Conservation (phyloP, 2,329 filamentous ascomycete genomes). For the Penicillium hordei region DNA sequence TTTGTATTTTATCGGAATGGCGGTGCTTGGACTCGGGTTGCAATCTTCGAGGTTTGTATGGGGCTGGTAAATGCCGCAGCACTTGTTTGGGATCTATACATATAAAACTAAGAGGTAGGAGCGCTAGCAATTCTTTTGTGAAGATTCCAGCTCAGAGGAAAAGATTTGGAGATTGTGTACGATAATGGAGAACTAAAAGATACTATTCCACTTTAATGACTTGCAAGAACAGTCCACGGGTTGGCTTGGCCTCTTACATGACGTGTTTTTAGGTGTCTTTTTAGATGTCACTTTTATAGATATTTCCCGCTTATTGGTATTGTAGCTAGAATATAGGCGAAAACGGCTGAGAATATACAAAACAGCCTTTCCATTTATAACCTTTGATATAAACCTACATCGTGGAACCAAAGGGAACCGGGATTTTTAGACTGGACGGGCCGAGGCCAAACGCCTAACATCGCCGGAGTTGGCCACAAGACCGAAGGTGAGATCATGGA, state of each 20-base stretch:
- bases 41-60: constrained; percentile 3
- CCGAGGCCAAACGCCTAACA: not conserved
- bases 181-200: not conserved
- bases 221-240: too few species aligned
- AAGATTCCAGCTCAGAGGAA: not conserved
- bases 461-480: not conserved
- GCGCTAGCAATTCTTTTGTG: not conserved
- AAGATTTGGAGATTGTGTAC: not conserved
- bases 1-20: constrained; percentile 8
- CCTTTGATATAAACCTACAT: not conserved
- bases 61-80: constrained; percentile 1
- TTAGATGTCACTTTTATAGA: too few species aligned
- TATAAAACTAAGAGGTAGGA: not conserved
- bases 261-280: too few species aligned
- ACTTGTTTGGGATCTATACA: constrained; percentile 2
- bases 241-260: too few species aligned
- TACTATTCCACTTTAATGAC: not conserved
- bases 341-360: too few species aligned
- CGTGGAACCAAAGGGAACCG: not conserved
- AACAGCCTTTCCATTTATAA: too few species aligned
- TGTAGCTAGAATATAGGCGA: too few species aligned
- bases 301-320: too few species aligned
- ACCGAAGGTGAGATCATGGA: not conserved
- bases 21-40: constrained; percentile 1
- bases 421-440: not conserved